Conservation (phyloP, 345 rosid species). For the Heritiera fomes region DNA sequence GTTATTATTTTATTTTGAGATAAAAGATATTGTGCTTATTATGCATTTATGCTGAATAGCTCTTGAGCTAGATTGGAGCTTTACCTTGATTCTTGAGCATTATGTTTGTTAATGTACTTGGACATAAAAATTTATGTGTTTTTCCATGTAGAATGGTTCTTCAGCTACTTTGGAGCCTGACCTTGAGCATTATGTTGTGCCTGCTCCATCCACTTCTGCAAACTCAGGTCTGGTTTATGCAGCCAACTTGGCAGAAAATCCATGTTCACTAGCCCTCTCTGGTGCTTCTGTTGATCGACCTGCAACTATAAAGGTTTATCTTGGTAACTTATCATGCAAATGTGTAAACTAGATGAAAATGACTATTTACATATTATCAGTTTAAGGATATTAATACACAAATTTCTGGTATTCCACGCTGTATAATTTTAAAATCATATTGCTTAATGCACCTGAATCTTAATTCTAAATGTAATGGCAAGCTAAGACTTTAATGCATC, state of each 20-base stretch:
- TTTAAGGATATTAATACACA: constrained; percentile 11
- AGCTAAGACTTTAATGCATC: background rate
- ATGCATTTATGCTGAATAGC: constrained; percentile 43
- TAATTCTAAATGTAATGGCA: background rate
- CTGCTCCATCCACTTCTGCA: constrained; percentile 84
- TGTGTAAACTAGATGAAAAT: constrained; percentile 15
- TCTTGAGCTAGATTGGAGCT: constrained; percentile 81
- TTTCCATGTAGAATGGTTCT: constrained; percentile 53
- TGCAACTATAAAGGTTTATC: constrained; percentile 64
- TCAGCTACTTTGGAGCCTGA: constrained; percentile 89
- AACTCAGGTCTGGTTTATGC: constrained; percentile 77
- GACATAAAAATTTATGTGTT: constrained; percentile 13
- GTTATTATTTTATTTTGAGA: background rate
- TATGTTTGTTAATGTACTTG: constrained; percentile 40
- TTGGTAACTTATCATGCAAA: constrained; percentile 34
- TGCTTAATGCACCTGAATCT: constrained; percentile 14
- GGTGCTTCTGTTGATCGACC: constrained; percentile 64
- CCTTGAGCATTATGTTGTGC: constrained; percentile 93
- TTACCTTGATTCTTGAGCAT: constrained; percentile 64
- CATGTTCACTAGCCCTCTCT: constrained; percentile 61
- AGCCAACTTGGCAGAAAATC: constrained; percentile 90
- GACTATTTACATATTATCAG: background rate
- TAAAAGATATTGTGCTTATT: background rate
- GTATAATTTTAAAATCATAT: constrained; percentile 6
- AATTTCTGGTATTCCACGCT: constrained; percentile 5